These are phyloP conservation scores for Penicillium odoratum DNA, from an alignment of 495 filamentous ascomycete species.

Conservation along the genomic window DNA sequence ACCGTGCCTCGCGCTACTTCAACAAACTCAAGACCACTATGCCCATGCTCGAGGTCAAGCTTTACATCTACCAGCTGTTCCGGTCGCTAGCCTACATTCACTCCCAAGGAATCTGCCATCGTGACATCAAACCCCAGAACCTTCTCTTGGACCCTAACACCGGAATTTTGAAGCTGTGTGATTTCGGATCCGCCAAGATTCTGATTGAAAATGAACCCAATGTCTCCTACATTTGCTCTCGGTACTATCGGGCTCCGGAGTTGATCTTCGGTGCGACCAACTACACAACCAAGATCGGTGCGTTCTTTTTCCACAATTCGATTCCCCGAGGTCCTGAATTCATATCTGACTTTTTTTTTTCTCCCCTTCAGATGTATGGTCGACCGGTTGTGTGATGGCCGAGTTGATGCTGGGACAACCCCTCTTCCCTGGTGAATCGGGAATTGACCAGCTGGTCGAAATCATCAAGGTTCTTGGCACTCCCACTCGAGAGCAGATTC, in stretches of 20 bases:
- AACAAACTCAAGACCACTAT: conserved; percentile 99
- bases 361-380: conserved; percentile 85
- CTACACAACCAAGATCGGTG: conserved; percentile 99
- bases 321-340: background rate
- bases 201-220: conserved; percentile 98
- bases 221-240: conserved; percentile 99
- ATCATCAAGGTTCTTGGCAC: conserved; percentile 99
- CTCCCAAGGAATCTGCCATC: conserved; percentile 98
- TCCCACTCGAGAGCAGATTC: conserved; percentile 96
- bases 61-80: conserved; percentile 99
- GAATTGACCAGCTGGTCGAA: conserved; percentile 97
- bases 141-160: conserved; percentile 86
- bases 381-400: conserved; percentile 98
- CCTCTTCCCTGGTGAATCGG: conserved; percentile 97
- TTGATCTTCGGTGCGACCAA: conserved; percentile 99
- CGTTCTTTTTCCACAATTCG: conserved; percentile 24
- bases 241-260: conserved; percentile 97
- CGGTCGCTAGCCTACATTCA: conserved; percentile 98
- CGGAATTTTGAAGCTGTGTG: conserved; percentile 94
- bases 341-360: background rate
- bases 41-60: conserved; percentile 97
- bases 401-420: conserved; percentile 99
- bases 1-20: conserved; percentile 97
- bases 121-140: conserved; percentile 99
- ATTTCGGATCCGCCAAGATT: conserved; percentile 99